Evolutionary conservation across 2,329 filamentous ascomycete genomes (phyloP).

Genomic region (Penicillium sp.): DNA sequence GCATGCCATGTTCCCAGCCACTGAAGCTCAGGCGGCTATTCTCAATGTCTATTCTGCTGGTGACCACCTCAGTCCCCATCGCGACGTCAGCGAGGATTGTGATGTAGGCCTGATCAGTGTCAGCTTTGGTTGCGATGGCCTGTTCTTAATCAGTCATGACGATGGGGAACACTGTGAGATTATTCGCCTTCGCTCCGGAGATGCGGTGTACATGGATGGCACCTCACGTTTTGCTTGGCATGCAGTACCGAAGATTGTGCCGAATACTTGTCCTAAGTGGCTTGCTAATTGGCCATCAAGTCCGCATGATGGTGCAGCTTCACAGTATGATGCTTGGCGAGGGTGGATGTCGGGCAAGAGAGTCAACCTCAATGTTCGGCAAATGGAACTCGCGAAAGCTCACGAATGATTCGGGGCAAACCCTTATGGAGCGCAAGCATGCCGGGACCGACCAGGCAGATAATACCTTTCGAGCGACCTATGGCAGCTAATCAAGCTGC

Average conservation of each 20-base stretch:
- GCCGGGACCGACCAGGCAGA: too few relatives aligned
- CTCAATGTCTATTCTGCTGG: constrained; percentile 86
- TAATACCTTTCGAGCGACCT: too few relatives aligned
- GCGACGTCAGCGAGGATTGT: constrained; percentile 82
- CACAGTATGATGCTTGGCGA: constrained; percentile 53
- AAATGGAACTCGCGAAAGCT: too few relatives aligned
- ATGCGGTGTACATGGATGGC: constrained; percentile 81
- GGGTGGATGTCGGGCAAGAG: constrained; percentile 84
- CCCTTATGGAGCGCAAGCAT: too few relatives aligned
- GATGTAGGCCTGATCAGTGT: constrained; percentile 72
- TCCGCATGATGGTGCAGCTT: too few relatives aligned
- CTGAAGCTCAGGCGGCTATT: constrained; percentile 77
- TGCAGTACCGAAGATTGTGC: constrained; percentile 78
- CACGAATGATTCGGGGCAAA: too few relatives aligned
- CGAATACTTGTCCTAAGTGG: constrained; percentile 66
- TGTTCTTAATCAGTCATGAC: constrained; percentile 74
- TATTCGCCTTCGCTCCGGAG: constrained; percentile 68
- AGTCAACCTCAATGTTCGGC: constrained; percentile 84
- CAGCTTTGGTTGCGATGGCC: constrained; percentile 77
- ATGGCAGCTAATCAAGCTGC: too few relatives aligned
- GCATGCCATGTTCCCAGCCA: constrained; percentile 62
- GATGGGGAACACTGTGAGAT: constrained; percentile 36
- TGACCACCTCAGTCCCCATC: constrained; percentile 83
- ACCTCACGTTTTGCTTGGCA: constrained; percentile 86
- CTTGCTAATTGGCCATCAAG: constrained; percentile 66